Evolutionary conservation across 2,329 filamentous ascomycete genomes (phyloP), one percentile per base, ranked within the genome.

Genomic region (Apiospora kogelbergensis): DNA sequence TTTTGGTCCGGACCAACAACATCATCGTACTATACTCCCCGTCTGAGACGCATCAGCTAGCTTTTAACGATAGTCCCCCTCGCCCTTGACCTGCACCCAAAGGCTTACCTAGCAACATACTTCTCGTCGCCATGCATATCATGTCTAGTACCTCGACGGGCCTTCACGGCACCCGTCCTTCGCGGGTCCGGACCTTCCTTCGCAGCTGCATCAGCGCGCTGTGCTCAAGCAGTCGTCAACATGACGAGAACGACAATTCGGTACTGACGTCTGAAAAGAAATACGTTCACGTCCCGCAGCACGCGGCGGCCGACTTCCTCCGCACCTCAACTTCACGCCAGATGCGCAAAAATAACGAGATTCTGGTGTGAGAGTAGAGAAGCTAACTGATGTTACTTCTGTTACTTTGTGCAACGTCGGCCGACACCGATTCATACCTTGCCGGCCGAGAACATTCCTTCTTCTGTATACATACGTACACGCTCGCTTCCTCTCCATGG

Each of bases 251-350:
- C 9, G 22, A 48, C 17, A 33, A 33, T 10, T 13, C 65, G 13
- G 9, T 30, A 9, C 30, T 26, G 30, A 24, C 20, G 65, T 30
- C 26, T 11, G 42, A 46, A 13, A 60, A 68, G 68, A 70, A 68
- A 26, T 68, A 68, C 63, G 22, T 71, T 13, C 74, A 81, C 70
- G 72, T 76, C 11, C 84, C 84, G 3, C 80, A 75, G n/a, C 79
- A 84, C 69, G 82, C 83, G 1, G 80, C 78, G 1, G 70, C 78
- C 6, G 80, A 81, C 5, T 83, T 83, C 71, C 73, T 85, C 65
- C 78, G 74, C 72, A 84, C 81, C 7, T 78, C 82, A 3, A 83
- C 83, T 6, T 74, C 83, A 17, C 74, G 75, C 53, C 73, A 74
- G n/a, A 83, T 83, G 73, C 78, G 73, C 53, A 76, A 76, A 69